Evolutionary conservation across 2,329 filamentous ascomycete species (phyloP).

Genomic region (Claviceps capensis): DNA sequence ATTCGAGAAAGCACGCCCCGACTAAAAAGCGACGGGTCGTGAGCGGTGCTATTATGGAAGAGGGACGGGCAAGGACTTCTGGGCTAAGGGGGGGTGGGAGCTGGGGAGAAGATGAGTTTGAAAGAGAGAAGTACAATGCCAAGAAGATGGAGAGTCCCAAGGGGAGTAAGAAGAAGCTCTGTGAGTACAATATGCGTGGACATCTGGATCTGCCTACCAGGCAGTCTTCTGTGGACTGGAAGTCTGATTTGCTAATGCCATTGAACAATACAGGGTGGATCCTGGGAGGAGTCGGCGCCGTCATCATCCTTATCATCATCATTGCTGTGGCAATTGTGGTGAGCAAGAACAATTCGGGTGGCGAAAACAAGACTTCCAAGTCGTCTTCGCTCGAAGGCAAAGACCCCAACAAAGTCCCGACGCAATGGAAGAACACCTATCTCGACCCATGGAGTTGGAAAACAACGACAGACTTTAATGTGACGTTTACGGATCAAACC

Average conservation of each 20-base stretch:
- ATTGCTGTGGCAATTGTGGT: constrained; percentile 52
- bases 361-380: constrained; percentile 13
- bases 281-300: constrained; percentile 35
- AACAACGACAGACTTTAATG: constrained; percentile 80
- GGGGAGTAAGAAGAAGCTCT: constrained; percentile 46
- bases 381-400: constrained; percentile 32
- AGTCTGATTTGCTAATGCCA: constrained; percentile 9
- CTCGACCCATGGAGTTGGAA: constrained; percentile 89
- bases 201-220: background rate
- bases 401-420: constrained; percentile 44
- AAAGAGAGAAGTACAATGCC: constrained; percentile 32
- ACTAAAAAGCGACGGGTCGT: constrained; percentile 48
- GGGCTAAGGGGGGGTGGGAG: constrained; percentile 30
- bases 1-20: constrained; percentile 21
- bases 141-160: constrained; percentile 30
- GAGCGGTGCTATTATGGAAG: constrained; percentile 56
- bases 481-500: constrained; percentile 76
- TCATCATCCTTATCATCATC: constrained; percentile 53
- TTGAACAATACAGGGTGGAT: constrained; percentile 30
- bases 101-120: constrained; percentile 28
- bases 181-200: constrained; percentile 26
- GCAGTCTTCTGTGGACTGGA: too few species aligned
- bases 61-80: constrained; percentile 34
- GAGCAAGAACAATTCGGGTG: constrained; percentile 40
- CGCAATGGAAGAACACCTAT: constrained; percentile 56